Evolutionary conservation across 352 stramenopile genomes (phyloP), one percentile per base, ranked within the genome.

Genomic region (Globisporangium perplexum): DNA sequence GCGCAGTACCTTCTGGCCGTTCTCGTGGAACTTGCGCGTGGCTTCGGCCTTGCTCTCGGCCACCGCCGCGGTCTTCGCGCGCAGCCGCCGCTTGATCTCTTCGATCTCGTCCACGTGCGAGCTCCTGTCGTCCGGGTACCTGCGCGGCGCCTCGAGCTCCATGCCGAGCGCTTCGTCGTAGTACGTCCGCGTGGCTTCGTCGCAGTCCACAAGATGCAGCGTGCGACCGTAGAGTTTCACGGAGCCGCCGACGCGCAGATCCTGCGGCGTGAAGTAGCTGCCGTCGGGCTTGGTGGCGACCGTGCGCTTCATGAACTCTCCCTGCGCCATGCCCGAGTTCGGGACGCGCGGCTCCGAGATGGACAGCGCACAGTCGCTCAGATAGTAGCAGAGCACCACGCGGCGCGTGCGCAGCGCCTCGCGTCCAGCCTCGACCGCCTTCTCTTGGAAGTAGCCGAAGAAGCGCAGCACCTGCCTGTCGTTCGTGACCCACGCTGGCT

Each of bases 261-360:
- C 86, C 4, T 63, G 48, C 4, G 87, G 81, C 20, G 66, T 62
- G 56, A 89, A 85, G 51, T 49, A 20, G 10, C 50, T 60, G n/a
- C 63, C 57, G 1, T 69, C 61, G 3, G 63, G 55, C 48, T 81
- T 79, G 1, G 52, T 62, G 31, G 78, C 62, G 18, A 75, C 47
- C 7, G 72, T 82, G 28, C 85, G 84, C 47, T 78, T 82, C 66
- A 97, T 78, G 64, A 97, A 96, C 49, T 85, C 82, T 47, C 91
- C 90, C 61, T 98, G 91, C 3, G 71, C 50, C 15, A 97, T 78
- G 1, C 91, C 90, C 41, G 80, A 95, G 77, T 98, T 98, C 22
- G 58, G 49, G 14, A 92, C 67, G 15, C 83, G 71, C 18, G 89
- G 89, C 65, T 97, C 91, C 1, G 80, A 83, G 44, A 97, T 91